Evolutionary conservation across 208 protist species (phyloP), one percentile per base, ranked within the genome.

Genomic region (Wallacemonas sp.): DNA sequence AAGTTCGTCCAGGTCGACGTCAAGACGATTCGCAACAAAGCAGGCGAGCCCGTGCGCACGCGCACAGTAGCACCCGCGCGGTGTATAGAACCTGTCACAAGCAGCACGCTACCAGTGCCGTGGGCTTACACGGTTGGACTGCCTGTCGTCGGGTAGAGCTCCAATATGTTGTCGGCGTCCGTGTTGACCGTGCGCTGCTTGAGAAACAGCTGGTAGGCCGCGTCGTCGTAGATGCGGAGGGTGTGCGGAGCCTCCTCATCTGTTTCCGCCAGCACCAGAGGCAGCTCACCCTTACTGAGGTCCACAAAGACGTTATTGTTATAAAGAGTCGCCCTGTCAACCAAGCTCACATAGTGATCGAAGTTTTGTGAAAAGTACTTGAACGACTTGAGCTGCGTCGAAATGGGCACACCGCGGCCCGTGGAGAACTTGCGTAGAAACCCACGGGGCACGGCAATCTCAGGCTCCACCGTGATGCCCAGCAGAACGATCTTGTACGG

Each of bases 251-350:
- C 17, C n/a, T 57, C 50, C 39, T 71, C 8, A 0, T 50, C 27
- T 6, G 68, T 41, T 48, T 90, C 86, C 21, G 84, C 85, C 32
- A 93, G 57, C 39, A 90, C 68, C 0, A 85, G 87, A 12, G 90
- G 90, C 39, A 95, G 62, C 70, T 93, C 85, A 4, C 87, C 90
- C 44, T 92, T 86, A 19, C 79, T 66, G 38, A 95, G 78, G 42
- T 95, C 69, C 1, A 89, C 87, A 66, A 85, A 85, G 2, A 95
- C 71, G 63, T 95, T 95, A 76, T 95, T 95, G 64, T 95, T 92
- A 78, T 85, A 89, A 46, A 95, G 68, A 12, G 73, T 88, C 6
- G 73, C 79, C n/a, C 65, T 45, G 37, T 95, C 90, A 19, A 92
- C 69, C 44, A 82, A 55, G 3, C 45, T 19, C 6, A 83, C 67